Percentiles rank a stretch among this genome's conserved stretches.
Evolutionary conservation across 371 early-diverging fungal genomes (phyloP).

Genomic region (Rhizomucor miehei): DNA sequence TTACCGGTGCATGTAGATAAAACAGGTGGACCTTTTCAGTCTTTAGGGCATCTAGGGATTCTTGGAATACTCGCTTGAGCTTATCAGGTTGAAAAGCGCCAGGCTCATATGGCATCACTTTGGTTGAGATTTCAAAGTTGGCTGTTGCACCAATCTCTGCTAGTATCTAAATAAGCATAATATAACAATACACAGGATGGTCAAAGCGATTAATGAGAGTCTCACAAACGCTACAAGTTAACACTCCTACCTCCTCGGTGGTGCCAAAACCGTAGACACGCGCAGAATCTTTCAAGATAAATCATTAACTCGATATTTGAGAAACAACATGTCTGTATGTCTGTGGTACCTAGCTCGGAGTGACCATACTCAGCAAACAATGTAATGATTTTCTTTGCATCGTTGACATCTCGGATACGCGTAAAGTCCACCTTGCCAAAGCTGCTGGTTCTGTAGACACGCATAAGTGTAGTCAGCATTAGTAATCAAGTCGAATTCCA

Average conservation of each 20-base stretch:
- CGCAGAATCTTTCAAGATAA: conserved; percentile 19
- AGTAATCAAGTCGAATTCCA: too few species aligned
- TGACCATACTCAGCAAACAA: conserved; percentile 38
- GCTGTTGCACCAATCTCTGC: conserved; percentile 31
- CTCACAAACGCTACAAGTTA: too few species aligned
- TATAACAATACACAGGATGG: too few species aligned
- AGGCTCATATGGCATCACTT: conserved; percentile 49
- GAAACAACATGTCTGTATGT: neutral
- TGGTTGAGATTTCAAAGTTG: conserved; percentile 49
- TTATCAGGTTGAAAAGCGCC: conserved; percentile 52
- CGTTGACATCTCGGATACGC: conserved; percentile 37
- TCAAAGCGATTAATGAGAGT: too few species aligned
- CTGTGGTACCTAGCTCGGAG: conserved; percentile 24
- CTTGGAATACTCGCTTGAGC: conserved; percentile 39
- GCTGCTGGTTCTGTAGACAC: conserved; percentile 8
- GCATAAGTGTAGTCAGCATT: too few species aligned
- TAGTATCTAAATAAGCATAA: conserved; percentile 19
- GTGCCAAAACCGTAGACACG: conserved; percentile 47
- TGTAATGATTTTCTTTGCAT: conserved; percentile 39
- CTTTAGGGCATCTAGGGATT: conserved; percentile 29
- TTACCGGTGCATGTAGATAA: conserved; percentile 53
- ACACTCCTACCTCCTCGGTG: conserved; percentile 41
- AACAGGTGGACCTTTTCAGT: conserved; percentile 44
- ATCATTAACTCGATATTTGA: neutral
- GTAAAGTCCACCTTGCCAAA: conserved; percentile 6